phyloP scores from a whole-genome alignment of 2,329 filamentous ascomycete species.

The Peltaster fructicola region DNA sequence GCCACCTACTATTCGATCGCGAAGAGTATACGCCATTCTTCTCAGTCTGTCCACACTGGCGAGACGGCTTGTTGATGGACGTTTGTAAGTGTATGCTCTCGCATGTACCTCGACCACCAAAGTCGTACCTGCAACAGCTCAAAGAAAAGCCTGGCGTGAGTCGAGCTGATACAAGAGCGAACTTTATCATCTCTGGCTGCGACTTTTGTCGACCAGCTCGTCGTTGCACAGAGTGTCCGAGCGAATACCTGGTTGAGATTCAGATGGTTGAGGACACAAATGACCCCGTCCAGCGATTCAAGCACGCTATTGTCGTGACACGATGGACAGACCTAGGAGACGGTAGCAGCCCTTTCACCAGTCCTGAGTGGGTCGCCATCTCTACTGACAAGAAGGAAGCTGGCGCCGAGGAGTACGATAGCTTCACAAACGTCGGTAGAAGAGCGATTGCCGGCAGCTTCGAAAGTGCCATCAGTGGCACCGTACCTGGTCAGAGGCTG shows the following conservation, averaged over 20 bases:
- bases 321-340: constrained; percentile 45
- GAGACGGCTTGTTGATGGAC: constrained; percentile 41
- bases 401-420: constrained; percentile 28
- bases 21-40: constrained; percentile 46
- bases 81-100: constrained; percentile 42
- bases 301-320: constrained; percentile 42
- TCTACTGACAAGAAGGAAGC: constrained; percentile 25
- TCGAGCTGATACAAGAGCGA: constrained; percentile 18
- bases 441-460: constrained; percentile 42
- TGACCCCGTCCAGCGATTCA: constrained; percentile 32
- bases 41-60: constrained; percentile 44
- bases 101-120: constrained; percentile 34
- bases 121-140: constrained; percentile 26
- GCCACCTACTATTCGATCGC: constrained; percentile 40
- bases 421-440: constrained; percentile 34
- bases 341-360: constrained; percentile 29
- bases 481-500: constrained; percentile 40
- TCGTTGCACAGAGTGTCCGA: constrained; percentile 43
- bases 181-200: constrained; percentile 34
- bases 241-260: constrained; percentile 44
- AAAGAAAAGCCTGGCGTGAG: constrained; percentile 21
- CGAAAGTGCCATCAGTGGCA: constrained; percentile 35
- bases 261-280: constrained; percentile 37
- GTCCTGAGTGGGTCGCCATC: constrained; percentile 38
- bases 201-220: constrained; percentile 40